Conservation (phyloP, 106 monocot genomes). For the Dendrobium catenatum region DNA sequence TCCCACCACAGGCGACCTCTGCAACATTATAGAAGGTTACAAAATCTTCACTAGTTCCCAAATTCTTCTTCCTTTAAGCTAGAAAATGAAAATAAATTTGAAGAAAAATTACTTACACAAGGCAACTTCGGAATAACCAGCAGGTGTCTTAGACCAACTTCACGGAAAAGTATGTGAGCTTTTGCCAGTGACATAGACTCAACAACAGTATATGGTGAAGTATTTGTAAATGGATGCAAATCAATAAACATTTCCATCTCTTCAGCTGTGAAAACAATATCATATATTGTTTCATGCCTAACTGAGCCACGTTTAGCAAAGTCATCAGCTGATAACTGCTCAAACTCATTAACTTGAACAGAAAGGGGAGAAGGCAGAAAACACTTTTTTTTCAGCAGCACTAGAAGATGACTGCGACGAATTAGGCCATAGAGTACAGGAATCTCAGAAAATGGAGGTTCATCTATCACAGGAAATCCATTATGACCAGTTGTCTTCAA, state of each 20-base stretch:
- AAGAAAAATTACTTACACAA: slow-evolving; percentile 18
- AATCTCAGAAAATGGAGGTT: slow-evolving; percentile 26
- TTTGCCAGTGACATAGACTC: slow-evolving; percentile 45
- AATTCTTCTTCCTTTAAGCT: not conserved
- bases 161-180: slow-evolving; percentile 39
- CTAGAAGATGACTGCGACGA: slow-evolving; percentile 47
- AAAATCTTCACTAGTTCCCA: too few relatives aligned
- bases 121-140: slow-evolving; percentile 43
- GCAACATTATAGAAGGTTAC: slow-evolving; percentile 1
- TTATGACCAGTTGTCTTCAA: slow-evolving; percentile 30
- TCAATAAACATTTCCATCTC: slow-evolving; percentile 49
- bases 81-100: not conserved
- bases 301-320: slow-evolving; percentile 39
- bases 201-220: slow-evolving; percentile 37
- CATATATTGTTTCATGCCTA: slow-evolving; percentile 25
- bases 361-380: slow-evolving; percentile 16
- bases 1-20: slow-evolving; percentile 50
- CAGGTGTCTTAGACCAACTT: slow-evolving; percentile 38
- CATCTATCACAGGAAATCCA: slow-evolving; percentile 27
- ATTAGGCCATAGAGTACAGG: slow-evolving; percentile 38
- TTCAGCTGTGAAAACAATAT: slow-evolving; percentile 20
- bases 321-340: slow-evolving; percentile 21
- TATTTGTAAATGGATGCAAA: slow-evolving; percentile 37
- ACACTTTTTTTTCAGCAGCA: slow-evolving; percentile 38
- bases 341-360: not conserved